phyloP scores from a whole-genome alignment of 108 stramenopile genomes.

The Fragilaria crotonensis region DNA sequence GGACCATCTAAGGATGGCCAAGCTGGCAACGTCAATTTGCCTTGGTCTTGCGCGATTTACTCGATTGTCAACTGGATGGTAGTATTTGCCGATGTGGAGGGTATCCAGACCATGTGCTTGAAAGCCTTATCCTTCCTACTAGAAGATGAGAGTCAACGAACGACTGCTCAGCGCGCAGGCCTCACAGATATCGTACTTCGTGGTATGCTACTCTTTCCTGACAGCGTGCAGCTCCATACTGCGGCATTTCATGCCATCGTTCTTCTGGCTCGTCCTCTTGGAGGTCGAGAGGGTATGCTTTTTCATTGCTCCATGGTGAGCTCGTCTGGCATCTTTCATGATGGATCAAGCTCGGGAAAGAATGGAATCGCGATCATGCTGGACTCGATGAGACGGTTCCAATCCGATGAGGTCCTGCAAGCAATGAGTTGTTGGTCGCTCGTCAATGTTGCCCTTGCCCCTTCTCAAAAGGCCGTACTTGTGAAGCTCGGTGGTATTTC shows the following conservation, averaged over 20 bases:
- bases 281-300: slow-evolving; percentile 88
- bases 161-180: slow-evolving; percentile 63
- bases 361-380: slow-evolving; percentile 86
- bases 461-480: slow-evolving; percentile 73
- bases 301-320: slow-evolving; percentile 79
- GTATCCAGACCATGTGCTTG: slow-evolving; percentile 83
- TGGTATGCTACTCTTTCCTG: slow-evolving; percentile 78
- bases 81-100: slow-evolving; percentile 75
- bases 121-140: slow-evolving; percentile 64
- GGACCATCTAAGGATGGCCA: slow-evolving; percentile 40
- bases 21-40: slow-evolving; percentile 47
- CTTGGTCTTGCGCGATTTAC: slow-evolving; percentile 84
- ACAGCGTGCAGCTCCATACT: slow-evolving; percentile 70
- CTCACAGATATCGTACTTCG: slow-evolving; percentile 74
- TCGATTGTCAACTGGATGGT: slow-evolving; percentile 90
- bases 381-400: slow-evolving; percentile 77
- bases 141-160: slow-evolving; percentile 69
- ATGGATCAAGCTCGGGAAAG: slow-evolving; percentile 28
- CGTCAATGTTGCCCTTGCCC: slow-evolving; percentile 87
- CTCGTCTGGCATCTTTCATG: slow-evolving; percentile 48
- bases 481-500: slow-evolving; percentile 76
- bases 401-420: slow-evolving; percentile 64
- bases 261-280: slow-evolving; percentile 83
- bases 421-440: slow-evolving; percentile 94
- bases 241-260: slow-evolving; percentile 88